Percentiles rank a stretch among this genome's conserved stretches.
These are phyloP conservation scores for Diaporthe eres DNA, from an alignment of 2,329 filamentous ascomycete genomes.

Conservation along the genomic window DNA sequence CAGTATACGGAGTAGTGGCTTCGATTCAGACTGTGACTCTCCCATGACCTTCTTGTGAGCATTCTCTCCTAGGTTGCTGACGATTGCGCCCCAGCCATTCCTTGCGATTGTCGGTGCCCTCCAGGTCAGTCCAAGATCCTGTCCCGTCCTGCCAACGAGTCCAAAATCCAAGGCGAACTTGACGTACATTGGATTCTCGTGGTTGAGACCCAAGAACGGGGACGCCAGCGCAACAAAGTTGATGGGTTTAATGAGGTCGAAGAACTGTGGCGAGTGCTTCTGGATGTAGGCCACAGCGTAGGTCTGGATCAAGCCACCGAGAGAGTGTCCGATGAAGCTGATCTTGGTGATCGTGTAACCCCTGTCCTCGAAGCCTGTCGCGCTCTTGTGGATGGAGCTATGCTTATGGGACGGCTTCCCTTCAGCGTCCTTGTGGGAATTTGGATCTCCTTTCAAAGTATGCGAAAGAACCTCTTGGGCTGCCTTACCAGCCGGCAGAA, in stretches of 20 bases:
- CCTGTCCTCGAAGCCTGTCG: slow-evolving; percentile 54
- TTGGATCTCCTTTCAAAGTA: slow-evolving; percentile 54
- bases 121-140: slow-evolving; percentile 96
- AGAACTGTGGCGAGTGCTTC: slow-evolving; percentile 94
- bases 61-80: slow-evolving; percentile 83
- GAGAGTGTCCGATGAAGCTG: slow-evolving; percentile 92
- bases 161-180: slow-evolving; percentile 98
- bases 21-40: slow-evolving; percentile 81
- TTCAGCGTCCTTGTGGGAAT: slow-evolving; percentile 55
- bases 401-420: slow-evolving; percentile 59
- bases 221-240: slow-evolving; percentile 93
- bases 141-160: slow-evolving; percentile 93
- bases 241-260: slow-evolving; percentile 85
- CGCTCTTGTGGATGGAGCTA: slow-evolving; percentile 64
- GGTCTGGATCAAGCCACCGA: slow-evolving; percentile 90
- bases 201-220: slow-evolving; percentile 91
- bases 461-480: slow-evolving; percentile 59
- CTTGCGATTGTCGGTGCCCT: slow-evolving; percentile 86
- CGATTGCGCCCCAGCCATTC: slow-evolving; percentile 90
- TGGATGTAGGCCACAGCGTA: slow-evolving; percentile 98
- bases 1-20: slow-evolving; percentile 88
- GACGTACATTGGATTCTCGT: slow-evolving; percentile 97
- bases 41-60: slow-evolving; percentile 71
- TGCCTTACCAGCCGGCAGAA: slow-evolving; percentile 74
- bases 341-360: slow-evolving; percentile 93